Conservation (phyloP, 2,329 filamentous ascomycete species). For the Verruconis gallopava region DNA sequence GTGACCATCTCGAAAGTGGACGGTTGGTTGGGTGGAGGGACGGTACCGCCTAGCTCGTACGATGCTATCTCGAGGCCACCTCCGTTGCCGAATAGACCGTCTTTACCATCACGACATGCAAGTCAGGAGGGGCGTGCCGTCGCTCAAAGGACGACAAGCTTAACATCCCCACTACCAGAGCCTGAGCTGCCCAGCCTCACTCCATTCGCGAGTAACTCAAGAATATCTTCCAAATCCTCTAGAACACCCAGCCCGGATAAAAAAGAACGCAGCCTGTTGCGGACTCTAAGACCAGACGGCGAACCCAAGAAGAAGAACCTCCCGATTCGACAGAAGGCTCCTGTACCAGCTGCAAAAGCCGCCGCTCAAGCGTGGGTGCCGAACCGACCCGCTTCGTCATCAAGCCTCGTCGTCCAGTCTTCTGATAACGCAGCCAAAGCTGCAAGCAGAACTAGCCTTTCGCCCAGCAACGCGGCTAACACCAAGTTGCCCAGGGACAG, state of each 20-base stretch:
- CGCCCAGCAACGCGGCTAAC: background rate
- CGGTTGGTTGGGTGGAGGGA: slow-evolving; percentile 67
- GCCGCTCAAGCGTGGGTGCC: slow-evolving; percentile 47
- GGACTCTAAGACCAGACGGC: slow-evolving; percentile 35
- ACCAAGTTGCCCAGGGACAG: background rate
- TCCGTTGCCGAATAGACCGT: slow-evolving; percentile 44
- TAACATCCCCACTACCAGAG: slow-evolving; percentile 11
- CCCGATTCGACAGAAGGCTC: slow-evolving; percentile 22
- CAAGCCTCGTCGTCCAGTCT: slow-evolving; percentile 10
- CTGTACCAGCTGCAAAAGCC: slow-evolving; percentile 46
- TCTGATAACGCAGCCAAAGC: slow-evolving; percentile 5
- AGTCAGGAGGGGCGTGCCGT: slow-evolving; percentile 1
- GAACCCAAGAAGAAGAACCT: slow-evolving; percentile 27
- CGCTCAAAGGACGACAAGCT: background rate
- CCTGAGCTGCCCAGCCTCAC: slow-evolving; percentile 21
- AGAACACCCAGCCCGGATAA: slow-evolving; percentile 51
- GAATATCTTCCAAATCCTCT: slow-evolving; percentile 26
- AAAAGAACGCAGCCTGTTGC: slow-evolving; percentile 41
- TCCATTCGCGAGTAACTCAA: slow-evolving; percentile 20
- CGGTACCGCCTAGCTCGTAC: slow-evolving; percentile 69
- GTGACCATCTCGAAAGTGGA: background rate
- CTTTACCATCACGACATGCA: slow-evolving; percentile 26
- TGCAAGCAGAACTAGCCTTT: background rate
- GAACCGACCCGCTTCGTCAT: background rate
- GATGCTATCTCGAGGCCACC: slow-evolving; percentile 63